phyloP scores from a whole-genome alignment of 441 rosid species.

The Pelargonium cotyledonis region DNA sequence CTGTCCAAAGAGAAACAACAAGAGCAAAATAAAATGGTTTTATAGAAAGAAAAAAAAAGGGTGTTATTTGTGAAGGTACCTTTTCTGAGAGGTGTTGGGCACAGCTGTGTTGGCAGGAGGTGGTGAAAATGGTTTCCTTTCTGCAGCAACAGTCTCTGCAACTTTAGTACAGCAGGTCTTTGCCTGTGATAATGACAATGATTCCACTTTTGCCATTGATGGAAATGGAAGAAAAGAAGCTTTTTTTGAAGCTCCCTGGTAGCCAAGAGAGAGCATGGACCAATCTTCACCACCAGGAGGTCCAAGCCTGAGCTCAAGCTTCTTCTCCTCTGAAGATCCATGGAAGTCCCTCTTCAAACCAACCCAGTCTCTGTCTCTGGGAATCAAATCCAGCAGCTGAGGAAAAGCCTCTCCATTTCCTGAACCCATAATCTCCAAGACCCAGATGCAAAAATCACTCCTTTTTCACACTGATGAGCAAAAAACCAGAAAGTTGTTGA shows the following conservation, averaged over 20 bases:
- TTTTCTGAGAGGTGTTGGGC: constrained; percentile 69
- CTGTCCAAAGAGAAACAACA: constrained; percentile 21
- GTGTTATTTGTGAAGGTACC: constrained; percentile 33
- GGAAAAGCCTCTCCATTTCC: constrained; percentile 40
- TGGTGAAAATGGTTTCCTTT: constrained; percentile 34
- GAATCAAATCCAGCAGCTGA: constrained; percentile 44
- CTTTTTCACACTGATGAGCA: constrained; percentile 7
- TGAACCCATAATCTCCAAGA: constrained; percentile 37
- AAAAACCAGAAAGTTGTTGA: constrained; percentile 7
- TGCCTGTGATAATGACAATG: constrained; percentile 19
- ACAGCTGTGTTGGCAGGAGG: constrained; percentile 53
- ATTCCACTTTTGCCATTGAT: constrained; percentile 31
- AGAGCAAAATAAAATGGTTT: neutral
- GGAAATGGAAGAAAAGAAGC: constrained; percentile 35
- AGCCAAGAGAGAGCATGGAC: neutral
- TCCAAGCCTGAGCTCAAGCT: neutral
- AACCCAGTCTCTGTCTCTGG: constrained; percentile 36
- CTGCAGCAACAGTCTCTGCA: constrained; percentile 29
- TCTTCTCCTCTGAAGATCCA: constrained; percentile 35
- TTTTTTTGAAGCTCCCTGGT: constrained; percentile 14
- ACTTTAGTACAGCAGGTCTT: constrained; percentile 40
- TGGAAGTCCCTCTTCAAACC: constrained; percentile 19
- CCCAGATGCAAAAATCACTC: neutral
- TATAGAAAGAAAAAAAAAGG: neutral
- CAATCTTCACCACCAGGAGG: constrained; percentile 9